Conservation (phyloP, 2,329 filamentous ascomycete genomes). For the Penicillium corylophilum region DNA sequence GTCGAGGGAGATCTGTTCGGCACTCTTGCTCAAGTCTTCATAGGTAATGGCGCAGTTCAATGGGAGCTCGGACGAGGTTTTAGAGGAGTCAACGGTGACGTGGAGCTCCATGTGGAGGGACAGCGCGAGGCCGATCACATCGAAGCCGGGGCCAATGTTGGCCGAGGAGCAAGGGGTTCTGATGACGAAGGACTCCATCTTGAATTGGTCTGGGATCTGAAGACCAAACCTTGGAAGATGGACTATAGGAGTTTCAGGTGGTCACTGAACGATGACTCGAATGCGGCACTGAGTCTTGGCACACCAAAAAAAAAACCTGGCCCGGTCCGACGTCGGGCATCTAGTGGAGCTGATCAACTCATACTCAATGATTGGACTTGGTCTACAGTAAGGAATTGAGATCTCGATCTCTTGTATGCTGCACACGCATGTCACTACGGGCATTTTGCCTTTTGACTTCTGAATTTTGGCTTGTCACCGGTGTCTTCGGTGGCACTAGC, state of each 20-base stretch:
- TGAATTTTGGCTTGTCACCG: not conserved
- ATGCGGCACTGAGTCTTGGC: constrained; percentile 24
- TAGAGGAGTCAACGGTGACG: constrained; percentile 70
- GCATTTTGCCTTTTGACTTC: not conserved
- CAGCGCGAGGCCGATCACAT: constrained; percentile 90
- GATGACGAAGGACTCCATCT: constrained; percentile 60
- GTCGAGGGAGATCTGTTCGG: constrained; percentile 73
- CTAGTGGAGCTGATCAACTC: constrained; percentile 14
- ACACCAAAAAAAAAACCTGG: constrained; percentile 20
- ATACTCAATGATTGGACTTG: constrained; percentile 4
- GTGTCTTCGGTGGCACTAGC: not conserved
- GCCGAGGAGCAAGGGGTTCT: constrained; percentile 90
- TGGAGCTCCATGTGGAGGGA: constrained; percentile 90
- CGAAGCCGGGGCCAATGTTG: constrained; percentile 96
- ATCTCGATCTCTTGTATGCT: not conserved
- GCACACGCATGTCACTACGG: not conserved
- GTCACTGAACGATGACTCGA: constrained; percentile 15
- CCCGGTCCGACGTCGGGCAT: constrained; percentile 22
- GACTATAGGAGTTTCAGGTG: not conserved
- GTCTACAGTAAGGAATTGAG: too few species aligned
- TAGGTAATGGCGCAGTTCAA: constrained; percentile 82
- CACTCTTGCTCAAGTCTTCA: constrained; percentile 73
- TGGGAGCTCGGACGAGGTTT: constrained; percentile 36
- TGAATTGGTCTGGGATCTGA: not conserved
- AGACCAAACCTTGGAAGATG: not conserved